phyloP scores from a whole-genome alignment of 73 alveolate species.

The Loxodes magnus region DNA sequence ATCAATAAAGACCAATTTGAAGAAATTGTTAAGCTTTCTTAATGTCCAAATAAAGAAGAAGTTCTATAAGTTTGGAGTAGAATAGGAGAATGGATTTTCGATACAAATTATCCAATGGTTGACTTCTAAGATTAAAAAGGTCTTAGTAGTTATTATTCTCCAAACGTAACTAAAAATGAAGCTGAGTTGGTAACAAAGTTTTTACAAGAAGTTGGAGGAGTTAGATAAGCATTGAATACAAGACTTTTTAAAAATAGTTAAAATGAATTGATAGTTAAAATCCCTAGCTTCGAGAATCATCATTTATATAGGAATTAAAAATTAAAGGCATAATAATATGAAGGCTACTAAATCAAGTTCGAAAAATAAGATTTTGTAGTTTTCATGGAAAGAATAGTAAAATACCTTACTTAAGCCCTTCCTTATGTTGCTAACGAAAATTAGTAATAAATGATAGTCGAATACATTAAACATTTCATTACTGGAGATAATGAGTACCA shows the following conservation, averaged over 20 bases:
- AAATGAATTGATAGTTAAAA: too few relatives aligned
- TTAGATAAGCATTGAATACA: too few relatives aligned
- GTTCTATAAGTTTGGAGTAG: slow-evolving; percentile 23
- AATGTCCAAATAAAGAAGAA: slow-evolving; percentile 19
- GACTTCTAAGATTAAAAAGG: slow-evolving; percentile 46
- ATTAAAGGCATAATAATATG: slow-evolving; percentile 12
- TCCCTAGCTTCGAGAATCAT: slow-evolving; percentile 33
- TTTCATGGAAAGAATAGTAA: slow-evolving; percentile 44
- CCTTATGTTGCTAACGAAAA: slow-evolving; percentile 39
- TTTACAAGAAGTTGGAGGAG: too few relatives aligned
- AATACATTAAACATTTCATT: slow-evolving; percentile 50
- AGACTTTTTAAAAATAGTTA: slow-evolving; percentile 30
- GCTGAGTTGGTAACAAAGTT: slow-evolving; percentile 36
- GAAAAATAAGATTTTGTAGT: slow-evolving; percentile 70
- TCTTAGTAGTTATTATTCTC: slow-evolving; percentile 45
- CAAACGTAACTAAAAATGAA: slow-evolving; percentile 29
- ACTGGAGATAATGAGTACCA: slow-evolving; percentile 57
- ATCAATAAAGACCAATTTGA: slow-evolving; percentile 47
- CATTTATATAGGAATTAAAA: slow-evolving; percentile 17
- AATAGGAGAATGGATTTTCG: slow-evolving; percentile 28
- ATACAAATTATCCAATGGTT: slow-evolving; percentile 27
- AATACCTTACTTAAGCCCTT: slow-evolving; percentile 46
- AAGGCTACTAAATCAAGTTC: slow-evolving; percentile 33
- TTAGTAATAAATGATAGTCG: slow-evolving; percentile 42
- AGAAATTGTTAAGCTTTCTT: slow-evolving; percentile 31